Conservation (phyloP, 163 green algal genomes). For the Coccomyxa subellipsoidea region DNA sequence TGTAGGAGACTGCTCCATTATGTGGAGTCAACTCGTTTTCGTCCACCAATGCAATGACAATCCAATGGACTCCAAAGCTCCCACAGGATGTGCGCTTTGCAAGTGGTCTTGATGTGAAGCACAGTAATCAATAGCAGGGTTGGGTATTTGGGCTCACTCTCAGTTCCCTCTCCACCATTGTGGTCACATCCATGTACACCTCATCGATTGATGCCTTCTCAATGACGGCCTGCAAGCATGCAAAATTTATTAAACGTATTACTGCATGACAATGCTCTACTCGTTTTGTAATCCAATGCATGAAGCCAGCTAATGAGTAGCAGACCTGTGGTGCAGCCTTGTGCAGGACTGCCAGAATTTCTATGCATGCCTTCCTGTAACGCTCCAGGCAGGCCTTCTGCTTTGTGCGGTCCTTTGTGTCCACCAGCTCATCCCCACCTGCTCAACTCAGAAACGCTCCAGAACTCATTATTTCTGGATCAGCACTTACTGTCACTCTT, state of each 20-base stretch:
- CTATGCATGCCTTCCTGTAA: constrained; percentile 39
- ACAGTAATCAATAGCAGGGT: no score
- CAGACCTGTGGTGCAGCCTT: constrained; percentile 23
- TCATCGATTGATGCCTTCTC: constrained; percentile 86
- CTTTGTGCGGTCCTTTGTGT: constrained; percentile 22
- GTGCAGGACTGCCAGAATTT: constrained; percentile 73
- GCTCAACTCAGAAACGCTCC: no score
- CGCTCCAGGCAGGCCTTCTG: constrained; percentile 84
- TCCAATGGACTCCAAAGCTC: no score
- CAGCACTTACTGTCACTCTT: no score
- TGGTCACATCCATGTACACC: constrained; percentile 63
- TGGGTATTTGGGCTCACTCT: constrained; percentile 1
- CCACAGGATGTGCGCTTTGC: no score
- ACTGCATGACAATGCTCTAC: neutral
- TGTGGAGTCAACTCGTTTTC: no score
- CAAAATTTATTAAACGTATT: no score
- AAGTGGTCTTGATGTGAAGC: no score
- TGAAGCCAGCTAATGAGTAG: neutral
- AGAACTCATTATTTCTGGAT: no score
- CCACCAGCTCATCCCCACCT: neutral
- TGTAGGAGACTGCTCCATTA: no score
- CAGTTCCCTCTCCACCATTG: constrained; percentile 28
- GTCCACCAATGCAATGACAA: no score
- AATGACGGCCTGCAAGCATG: constrained; percentile 24
- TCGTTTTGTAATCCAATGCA: no score